Conservation (phyloP, 345 rosid species). For the Combretum micranthum region DNA sequence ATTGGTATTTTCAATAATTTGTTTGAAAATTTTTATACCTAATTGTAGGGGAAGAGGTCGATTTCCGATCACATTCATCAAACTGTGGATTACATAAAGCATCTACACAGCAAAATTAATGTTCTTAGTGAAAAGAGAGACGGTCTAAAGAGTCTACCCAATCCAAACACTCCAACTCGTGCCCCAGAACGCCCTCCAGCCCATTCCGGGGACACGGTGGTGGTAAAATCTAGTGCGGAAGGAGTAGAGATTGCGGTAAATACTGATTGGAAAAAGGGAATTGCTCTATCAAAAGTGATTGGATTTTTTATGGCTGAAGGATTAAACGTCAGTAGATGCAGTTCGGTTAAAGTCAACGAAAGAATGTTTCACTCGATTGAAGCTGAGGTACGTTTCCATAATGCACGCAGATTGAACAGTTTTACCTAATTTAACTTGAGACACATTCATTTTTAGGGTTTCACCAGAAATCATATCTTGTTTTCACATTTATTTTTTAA, state of each 20-base stretch:
- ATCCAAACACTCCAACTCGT: neutral
- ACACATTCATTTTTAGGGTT: neutral
- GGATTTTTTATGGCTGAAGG: constrained; percentile 22
- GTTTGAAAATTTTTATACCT: neutral
- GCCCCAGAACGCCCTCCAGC: neutral
- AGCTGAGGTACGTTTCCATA: constrained; percentile 23
- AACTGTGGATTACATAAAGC: constrained; percentile 35
- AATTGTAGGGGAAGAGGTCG: constrained; percentile 42
- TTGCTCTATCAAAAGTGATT: constrained; percentile 29
- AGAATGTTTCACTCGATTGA: constrained; percentile 23
- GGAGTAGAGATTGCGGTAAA: constrained; percentile 32
- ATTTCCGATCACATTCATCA: constrained; percentile 36
- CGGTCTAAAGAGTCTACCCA: constrained; percentile 15
- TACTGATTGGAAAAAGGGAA: constrained; percentile 11
- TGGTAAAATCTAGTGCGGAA: constrained; percentile 17
- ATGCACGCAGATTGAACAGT: too few species aligned
- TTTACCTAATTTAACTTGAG: neutral
- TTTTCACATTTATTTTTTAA: too few species aligned
- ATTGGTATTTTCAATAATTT: neutral
- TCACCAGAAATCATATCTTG: neutral
- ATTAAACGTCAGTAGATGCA: constrained; percentile 20
- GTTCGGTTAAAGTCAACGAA: constrained; percentile 25
- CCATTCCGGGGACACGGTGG: constrained; percentile 11
- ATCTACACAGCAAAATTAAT: constrained; percentile 22
- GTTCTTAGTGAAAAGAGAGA: constrained; percentile 28